Base-by-base conservation (phyloP, 106 monocot genomes). In the Vanilla planifolia region DNA sequence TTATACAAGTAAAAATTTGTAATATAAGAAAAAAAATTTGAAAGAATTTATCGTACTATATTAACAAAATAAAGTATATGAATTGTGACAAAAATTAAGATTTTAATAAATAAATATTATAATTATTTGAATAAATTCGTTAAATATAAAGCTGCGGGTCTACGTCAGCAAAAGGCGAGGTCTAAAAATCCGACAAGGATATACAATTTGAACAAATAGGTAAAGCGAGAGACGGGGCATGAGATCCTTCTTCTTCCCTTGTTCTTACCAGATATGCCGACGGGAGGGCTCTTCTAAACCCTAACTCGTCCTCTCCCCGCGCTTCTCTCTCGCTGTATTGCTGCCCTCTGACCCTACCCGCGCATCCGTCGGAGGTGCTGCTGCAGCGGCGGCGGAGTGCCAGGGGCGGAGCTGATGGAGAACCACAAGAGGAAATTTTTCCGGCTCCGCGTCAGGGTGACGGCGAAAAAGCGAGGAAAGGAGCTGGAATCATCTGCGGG, bases 401-500 rank as follows among this genome's bases (percentile, higher is more conserved):
- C 40, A 42, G 62, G 30, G 3, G 48, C 48, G 0, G 14, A 8
- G 51, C 28, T 0, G 20, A 75, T 67, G 71, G 83, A 67, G 33
- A 68, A 59, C 51, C 59, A 62, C 29, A 79, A 79, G 62, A 65
- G 71, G 47, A 64, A 75, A 17, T 33, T 47, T 39, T 62, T 71
- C 25, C 63, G 83, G 60, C 55, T 60, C 6, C 78, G 83, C 20
- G 57, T 66, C 28, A 69, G 83, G 2, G 83, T 83, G 58, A 83
- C 78, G 52, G 83, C 78, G 63, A 71, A 64, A 63, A 73, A 71
- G 78, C 33, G 74, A 26, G 83, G 78, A 34, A 48, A 51, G 45
- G 68, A 53, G 44, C 62, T 20, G 51, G 44, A 29, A 35, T 36
- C 37, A 9, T 41, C 34, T 43, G 40, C 32, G 21, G 59, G 53